These are phyloP conservation scores for Aspergillus ochraceus DNA, from an alignment of 2,329 filamentous ascomycete species.

Conservation along the genomic window DNA sequence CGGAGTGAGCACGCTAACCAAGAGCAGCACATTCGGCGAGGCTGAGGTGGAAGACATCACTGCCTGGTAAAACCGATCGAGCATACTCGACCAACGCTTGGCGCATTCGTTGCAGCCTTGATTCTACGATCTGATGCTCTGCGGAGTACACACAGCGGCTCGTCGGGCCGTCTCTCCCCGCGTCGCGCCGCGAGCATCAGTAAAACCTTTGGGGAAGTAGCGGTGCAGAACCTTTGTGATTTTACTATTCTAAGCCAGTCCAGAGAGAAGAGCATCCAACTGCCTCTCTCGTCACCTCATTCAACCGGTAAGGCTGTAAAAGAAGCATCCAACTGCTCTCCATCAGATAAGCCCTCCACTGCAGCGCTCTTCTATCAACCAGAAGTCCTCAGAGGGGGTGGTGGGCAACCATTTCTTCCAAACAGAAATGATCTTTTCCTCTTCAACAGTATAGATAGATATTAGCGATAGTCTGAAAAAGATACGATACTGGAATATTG, in stretches of 20 bases:
- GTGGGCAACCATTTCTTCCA: conserved; percentile 17
- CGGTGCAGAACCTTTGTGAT: conserved; percentile 33
- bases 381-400: conserved; percentile 14
- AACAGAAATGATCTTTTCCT: neutral
- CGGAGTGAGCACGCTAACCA: conserved; percentile 64
- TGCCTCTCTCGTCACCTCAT: conserved; percentile 38
- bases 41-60: conserved; percentile 96
- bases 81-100: conserved; percentile 11
- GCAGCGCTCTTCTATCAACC: conserved; percentile 4
- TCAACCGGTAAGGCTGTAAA: conserved; percentile 37
- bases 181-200: conserved; percentile 9
- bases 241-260: conserved; percentile 36
- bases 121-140: conserved; percentile 11
- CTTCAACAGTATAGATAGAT: neutral
- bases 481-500: neutral
- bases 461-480: neutral
- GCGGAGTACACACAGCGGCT: conserved; percentile 4
- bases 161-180: conserved; percentile 9
- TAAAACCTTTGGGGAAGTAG: conserved; percentile 28
- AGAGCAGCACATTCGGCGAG: conserved; percentile 91
- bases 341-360: conserved; percentile 32
- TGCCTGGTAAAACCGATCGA: conserved; percentile 66
- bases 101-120: conserved; percentile 33
- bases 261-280: conserved; percentile 43
- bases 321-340: conserved; percentile 48